Conservation (phyloP, 495 filamentous ascomycete genomes). For the Delitschia confertaspora region DNA sequence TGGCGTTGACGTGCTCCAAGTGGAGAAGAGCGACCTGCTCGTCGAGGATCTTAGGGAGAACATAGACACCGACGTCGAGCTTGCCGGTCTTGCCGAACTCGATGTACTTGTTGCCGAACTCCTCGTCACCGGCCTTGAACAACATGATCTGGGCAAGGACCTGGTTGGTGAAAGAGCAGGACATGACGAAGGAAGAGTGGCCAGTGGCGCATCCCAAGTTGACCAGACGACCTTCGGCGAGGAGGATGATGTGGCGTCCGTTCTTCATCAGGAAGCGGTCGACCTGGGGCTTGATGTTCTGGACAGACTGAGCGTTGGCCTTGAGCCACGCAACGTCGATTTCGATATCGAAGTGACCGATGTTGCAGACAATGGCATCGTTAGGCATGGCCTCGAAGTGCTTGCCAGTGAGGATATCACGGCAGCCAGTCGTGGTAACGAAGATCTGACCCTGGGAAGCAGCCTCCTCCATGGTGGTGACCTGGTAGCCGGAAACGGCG, state of each 20-base stretch:
- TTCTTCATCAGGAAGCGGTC: conserved; percentile 92
- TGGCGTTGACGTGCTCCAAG: conserved; percentile 87
- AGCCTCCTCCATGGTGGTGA: conserved; percentile 96
- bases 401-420: conserved; percentile 83
- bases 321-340: conserved; percentile 99
- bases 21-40: conserved; percentile 96
- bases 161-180: conserved; percentile 99
- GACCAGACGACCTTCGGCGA: conserved; percentile 96
- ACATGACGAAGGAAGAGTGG: conserved; percentile 99
- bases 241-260: conserved; percentile 94
- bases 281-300: conserved; percentile 99
- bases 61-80: conserved; percentile 87
- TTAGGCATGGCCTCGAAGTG: conserved; percentile 98
- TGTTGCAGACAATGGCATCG: conserved; percentile 99
- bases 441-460: conserved; percentile 87
- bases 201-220: conserved; percentile 98
- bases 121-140: conserved; percentile 82
- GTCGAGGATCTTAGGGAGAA: conserved; percentile 95
- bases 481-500: conserved; percentile 93
- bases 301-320: conserved; percentile 79
- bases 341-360: conserved; percentile 99
- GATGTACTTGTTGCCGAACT: conserved; percentile 84
- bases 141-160: conserved; percentile 98
- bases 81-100: conserved; percentile 90
- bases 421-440: conserved; percentile 97